A percentile compares a stretch with the other conserved stretches of the same genome.
Evolutionary conservation across 352 stramenopile species (phyloP).

Genomic region (Globisporangium irregulare): DNA sequence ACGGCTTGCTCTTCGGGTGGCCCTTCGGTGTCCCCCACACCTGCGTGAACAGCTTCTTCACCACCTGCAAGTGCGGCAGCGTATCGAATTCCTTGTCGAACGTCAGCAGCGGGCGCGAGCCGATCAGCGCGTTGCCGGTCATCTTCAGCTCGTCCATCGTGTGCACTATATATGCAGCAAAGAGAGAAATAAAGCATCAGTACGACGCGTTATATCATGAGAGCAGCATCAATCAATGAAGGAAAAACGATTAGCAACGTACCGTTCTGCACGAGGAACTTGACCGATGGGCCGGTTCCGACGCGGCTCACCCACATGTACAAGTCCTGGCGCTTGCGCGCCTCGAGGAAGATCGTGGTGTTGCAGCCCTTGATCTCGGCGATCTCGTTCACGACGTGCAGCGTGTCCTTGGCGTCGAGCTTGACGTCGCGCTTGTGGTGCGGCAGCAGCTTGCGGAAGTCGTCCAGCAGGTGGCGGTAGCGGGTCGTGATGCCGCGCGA

Average conservation of each 20-base stretch:
- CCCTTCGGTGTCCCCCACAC: slow-evolving; percentile 95
- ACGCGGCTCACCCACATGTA: slow-evolving; percentile 98
- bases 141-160: slow-evolving; percentile 99
- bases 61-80: slow-evolving; percentile 90
- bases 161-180: slow-evolving; percentile 81
- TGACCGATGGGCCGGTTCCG: slow-evolving; percentile 93
- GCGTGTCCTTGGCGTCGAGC: slow-evolving; percentile 94
- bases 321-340: slow-evolving; percentile 96
- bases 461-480: slow-evolving; percentile 98
- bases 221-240: neutral
- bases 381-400: slow-evolving; percentile 98
- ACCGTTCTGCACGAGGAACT: slow-evolving; percentile 98
- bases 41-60: slow-evolving; percentile 97
- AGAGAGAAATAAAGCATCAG: neutral
- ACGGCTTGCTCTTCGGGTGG: slow-evolving; percentile 99
- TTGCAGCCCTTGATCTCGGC: slow-evolving; percentile 98
- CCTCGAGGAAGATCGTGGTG: slow-evolving; percentile 95
- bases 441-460: slow-evolving; percentile 96
- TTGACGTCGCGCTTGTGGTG: slow-evolving; percentile 99
- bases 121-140: slow-evolving; percentile 98
- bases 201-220: neutral
- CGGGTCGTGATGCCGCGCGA: slow-evolving; percentile 92
- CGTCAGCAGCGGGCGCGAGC: slow-evolving; percentile 95
- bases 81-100: slow-evolving; percentile 96
- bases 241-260: slow-evolving; percentile 3